Percentiles rank a stretch among this genome's conserved stretches.
Evolutionary conservation across 257 asterid species (phyloP).

Genomic region (Nicotiana tabacum): DNA sequence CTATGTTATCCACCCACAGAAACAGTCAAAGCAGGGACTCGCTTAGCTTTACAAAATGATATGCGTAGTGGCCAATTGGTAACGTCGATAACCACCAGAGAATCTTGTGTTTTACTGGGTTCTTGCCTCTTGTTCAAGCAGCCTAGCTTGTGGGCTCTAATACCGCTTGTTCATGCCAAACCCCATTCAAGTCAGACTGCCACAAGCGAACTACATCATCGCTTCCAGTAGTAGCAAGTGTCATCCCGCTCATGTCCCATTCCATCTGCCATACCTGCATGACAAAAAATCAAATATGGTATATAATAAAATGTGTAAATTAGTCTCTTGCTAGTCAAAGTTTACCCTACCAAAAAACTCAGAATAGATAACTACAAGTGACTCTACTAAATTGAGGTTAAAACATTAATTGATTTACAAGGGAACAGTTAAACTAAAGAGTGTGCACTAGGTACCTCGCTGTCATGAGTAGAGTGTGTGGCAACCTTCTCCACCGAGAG

Average conservation of each 20-base stretch:
- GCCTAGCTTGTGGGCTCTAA: conserved; percentile 43
- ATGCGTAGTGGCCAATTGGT: neutral
- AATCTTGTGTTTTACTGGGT: neutral
- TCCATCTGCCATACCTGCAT: conserved; percentile 85
- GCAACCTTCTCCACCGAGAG: conserved; percentile 62
- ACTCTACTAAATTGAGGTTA: neutral
- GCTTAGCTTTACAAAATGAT: neutral
- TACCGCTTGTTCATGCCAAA: conserved; percentile 75
- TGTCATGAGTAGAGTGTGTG: conserved; percentile 55
- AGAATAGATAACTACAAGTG: neutral
- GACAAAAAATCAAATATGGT: neutral
- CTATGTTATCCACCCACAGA: neutral
- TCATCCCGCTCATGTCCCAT: conserved; percentile 98
- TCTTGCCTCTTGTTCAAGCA: neutral
- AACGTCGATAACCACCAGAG: neutral
- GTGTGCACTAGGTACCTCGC: conserved; percentile 47
- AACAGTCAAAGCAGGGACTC: neutral
- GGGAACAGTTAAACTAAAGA: neutral
- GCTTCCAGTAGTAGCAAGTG: conserved; percentile 71
- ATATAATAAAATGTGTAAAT: neutral
- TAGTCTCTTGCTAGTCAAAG: neutral
- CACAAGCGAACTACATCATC: conserved; percentile 79
- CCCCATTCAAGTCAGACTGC: conserved; percentile 76
- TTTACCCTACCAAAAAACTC: neutral
- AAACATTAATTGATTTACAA: neutral